Conservation (phyloP, 768 basidiomycete species). For the Leccinellum luteum region DNA sequence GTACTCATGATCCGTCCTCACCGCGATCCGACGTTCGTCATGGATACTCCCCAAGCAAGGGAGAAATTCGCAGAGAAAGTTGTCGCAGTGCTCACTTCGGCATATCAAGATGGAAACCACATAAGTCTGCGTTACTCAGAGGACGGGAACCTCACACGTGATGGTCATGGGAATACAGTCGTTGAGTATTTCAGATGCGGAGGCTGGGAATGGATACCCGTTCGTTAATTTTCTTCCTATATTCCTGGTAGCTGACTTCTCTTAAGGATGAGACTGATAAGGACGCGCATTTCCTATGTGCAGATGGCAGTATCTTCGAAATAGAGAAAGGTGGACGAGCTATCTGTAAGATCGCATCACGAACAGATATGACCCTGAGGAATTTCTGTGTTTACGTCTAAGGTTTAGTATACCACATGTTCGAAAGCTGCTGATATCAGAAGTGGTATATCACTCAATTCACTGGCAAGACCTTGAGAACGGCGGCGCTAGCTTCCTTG, state of each 20-base stretch:
- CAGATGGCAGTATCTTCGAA: conserved; percentile 71
- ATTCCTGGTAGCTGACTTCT: background rate
- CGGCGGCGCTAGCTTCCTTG: conserved; percentile 50
- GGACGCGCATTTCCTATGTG: conserved; percentile 69
- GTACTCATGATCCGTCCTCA: conserved; percentile 73
- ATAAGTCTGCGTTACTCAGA: conserved; percentile 54
- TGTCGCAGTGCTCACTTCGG: conserved; percentile 55
- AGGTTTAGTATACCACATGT: conserved; percentile 7
- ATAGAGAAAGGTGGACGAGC: conserved; percentile 62
- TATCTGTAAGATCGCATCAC: conserved; percentile 42
- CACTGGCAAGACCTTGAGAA: conserved; percentile 46
- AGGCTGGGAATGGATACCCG: conserved; percentile 87
- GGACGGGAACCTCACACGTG: conserved; percentile 39
- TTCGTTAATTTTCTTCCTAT: conserved; percentile 35
- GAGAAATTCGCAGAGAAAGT: conserved; percentile 51
- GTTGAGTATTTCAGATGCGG: conserved; percentile 79
- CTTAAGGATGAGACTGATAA: conserved; percentile 57
- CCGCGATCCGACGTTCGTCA: conserved; percentile 47
- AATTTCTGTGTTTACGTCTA: conserved; percentile 48
- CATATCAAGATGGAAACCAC: conserved; percentile 79
- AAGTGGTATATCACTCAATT: conserved; percentile 16
- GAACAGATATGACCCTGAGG: conserved; percentile 29
- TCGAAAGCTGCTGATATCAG: background rate
- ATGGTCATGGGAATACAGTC: conserved; percentile 50
- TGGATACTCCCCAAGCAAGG: conserved; percentile 44